Evolutionary conservation across 2,329 filamentous ascomycete species (phyloP), one percentile per base, ranked within the genome.

Genomic region (Tolypocladium ophioglossoides): DNA sequence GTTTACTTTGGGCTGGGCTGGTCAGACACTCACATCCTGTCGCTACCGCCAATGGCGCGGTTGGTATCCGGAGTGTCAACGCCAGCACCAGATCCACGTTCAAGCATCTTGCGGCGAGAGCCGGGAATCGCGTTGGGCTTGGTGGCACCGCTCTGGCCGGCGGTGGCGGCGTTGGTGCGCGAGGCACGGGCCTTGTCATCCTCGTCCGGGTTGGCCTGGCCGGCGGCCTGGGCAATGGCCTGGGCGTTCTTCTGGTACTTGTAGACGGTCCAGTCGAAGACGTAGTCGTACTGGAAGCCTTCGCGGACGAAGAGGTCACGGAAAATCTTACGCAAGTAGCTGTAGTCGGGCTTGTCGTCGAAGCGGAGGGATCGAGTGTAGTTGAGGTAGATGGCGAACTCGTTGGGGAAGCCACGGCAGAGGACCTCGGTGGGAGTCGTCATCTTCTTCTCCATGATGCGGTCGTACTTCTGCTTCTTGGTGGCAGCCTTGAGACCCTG

Each of bases 361-460:
- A 99, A 99, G 65, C 94, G 91, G 62, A 99, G 89, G 55, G 91
- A 96, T 58, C 94, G 89, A 53, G 92, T 97, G 81, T 99, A 97
- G 86, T 97, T 97, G 52, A 99, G 83, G 74, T 99, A 99, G 74
- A 97, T 97, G 78, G 92, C 91, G 66, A 99, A 99, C 77, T 99
- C 94, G 74, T 97, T 96, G 65, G 94, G 94, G 80, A 99, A 97
- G 63, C 94, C 94, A 72, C 92, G 91, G 85, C 94, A 99, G 51
- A 99, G 89, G 50, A 96, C 91, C 76, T 99, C 92, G 64, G 92
- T 97, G 10, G 94, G 91, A 3, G 94, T 99, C 16, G 94, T 99
- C 94, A 97, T 97, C 89, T 99, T 99, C 86, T 99, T 99, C 82
- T 99, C 94, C 92, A 97, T 97, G 77, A 99, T 99, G 61, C 92